Base-by-base conservation (phyloP, 257 asterid genomes). In the Jasminum sambac region DNA sequence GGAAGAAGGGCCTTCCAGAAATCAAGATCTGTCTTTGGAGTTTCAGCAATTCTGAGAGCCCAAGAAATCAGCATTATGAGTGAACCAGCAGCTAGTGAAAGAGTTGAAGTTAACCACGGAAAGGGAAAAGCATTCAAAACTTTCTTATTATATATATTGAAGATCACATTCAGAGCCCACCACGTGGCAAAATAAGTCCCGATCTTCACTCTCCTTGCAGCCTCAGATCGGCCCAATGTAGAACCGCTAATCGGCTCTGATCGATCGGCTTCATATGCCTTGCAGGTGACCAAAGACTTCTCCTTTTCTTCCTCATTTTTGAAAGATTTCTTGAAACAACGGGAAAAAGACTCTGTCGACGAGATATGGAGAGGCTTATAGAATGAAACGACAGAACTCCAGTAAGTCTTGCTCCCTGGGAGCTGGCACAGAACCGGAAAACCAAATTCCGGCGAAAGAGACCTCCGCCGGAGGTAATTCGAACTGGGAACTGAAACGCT, bases 1-100 rank as follows among this genome's bases (percentile, higher is more conserved):
- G 99, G 99, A 30, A 91, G 84, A 19, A 95, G 97, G 48, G 93
- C 76, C 50, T 89, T 95, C 98, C 99, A 95, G 83, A 91, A 95
- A 16, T 94, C 97, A 61, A 91, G 85, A 82, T 95, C 99, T 66
- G 98, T 95, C 67, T 88, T 85, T 0, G 98, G 99, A 6, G 88
- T 40, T 67, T 95, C 99, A 0, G 90, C 98, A 42, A 95, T 87
- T 76, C 97, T 80, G 38, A 87, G 63, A 30, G 86, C 88, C 97
- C 99, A 94, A 6, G 99, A 89, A 69, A 91, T 17, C 70, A 95
- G 57, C 99, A 95, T 95, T 76, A 91, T 91, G 19, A 88, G 69
- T 14, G 99, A 95, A 21, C 99, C 99, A 69, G 97, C 98, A 40
- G 99, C 98, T 14, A 91, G 70, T 0, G 98, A 95, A 13, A 91